Conservation (phyloP, 768 basidiomycete genomes). For the Daedaleopsis sinensis region DNA sequence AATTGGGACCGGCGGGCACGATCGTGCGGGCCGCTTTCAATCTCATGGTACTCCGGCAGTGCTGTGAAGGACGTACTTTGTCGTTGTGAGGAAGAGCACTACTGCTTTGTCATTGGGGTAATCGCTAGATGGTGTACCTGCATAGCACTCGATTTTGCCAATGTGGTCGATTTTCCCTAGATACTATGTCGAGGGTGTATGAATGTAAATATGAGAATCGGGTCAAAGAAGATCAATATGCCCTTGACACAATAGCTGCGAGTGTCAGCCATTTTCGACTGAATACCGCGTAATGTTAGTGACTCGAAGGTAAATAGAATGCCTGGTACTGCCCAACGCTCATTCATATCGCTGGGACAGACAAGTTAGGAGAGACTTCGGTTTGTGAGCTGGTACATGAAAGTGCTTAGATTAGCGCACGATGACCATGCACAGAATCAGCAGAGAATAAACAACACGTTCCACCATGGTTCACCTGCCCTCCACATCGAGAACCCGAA, state of each 20-base stretch:
- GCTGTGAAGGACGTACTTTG: constrained; percentile 18
- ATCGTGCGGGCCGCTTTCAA: constrained; percentile 26
- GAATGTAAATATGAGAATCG: background rate
- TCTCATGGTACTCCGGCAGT: background rate
- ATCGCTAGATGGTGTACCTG: constrained; percentile 40
- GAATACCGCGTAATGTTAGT: too few species aligned
- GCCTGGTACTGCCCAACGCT: too few species aligned
- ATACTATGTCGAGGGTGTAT: background rate
- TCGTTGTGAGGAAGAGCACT: constrained; percentile 42
- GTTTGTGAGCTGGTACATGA: background rate
- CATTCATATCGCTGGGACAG: background rate
- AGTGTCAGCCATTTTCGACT: background rate
- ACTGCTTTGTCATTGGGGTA: constrained; percentile 40
- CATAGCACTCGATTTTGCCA: constrained; percentile 43
- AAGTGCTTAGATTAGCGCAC: too few species aligned
- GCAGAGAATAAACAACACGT: too few species aligned
- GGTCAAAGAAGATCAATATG: background rate
- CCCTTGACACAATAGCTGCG: constrained; percentile 23
- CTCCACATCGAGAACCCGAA: constrained; percentile 22
- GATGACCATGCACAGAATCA: too few species aligned
- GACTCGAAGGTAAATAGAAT: too few species aligned
- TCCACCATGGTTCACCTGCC: too few species aligned
- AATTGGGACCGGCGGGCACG: constrained; percentile 25
- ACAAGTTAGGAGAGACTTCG: background rate
- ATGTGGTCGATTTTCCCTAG: constrained; percentile 14